Conservation (phyloP, 2,329 filamentous ascomycete species). For the Aspergillus ochraceoroseus region DNA sequence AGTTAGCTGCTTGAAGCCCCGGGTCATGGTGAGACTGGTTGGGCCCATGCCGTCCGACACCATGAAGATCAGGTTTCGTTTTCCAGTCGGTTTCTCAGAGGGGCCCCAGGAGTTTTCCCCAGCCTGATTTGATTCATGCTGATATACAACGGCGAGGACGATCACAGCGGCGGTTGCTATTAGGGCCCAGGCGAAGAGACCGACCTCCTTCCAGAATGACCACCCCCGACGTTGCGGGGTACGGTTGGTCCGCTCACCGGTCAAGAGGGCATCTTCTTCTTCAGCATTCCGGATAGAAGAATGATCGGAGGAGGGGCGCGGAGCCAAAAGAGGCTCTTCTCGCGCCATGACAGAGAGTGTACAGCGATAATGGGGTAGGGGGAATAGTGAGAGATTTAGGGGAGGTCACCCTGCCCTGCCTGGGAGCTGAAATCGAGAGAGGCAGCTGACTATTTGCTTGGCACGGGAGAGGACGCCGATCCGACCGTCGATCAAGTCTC, state of each 20-base stretch:
- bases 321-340: constrained; percentile 52
- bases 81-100: constrained; percentile 52
- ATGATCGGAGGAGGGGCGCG: constrained; percentile 53
- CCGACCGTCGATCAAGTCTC: not conserved
- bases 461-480: constrained; percentile 3
- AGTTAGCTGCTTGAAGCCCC: constrained; percentile 76
- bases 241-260: constrained; percentile 48
- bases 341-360: constrained; percentile 30
- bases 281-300: constrained; percentile 54
- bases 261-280: constrained; percentile 60
- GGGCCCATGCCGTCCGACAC: constrained; percentile 98
- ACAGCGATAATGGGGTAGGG: not conserved
- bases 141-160: constrained; percentile 73
- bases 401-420: not conserved
- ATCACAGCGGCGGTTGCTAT: constrained; percentile 74
- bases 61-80: constrained; percentile 97
- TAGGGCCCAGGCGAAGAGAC: constrained; percentile 76
- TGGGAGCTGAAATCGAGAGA: too few species aligned
- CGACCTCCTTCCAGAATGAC: constrained; percentile 65
- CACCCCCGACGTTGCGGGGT: constrained; percentile 40
- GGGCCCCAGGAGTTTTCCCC: constrained; percentile 34
- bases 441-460: constrained; percentile 4
- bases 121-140: constrained; percentile 54
- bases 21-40: constrained; percentile 78
- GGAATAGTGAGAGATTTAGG: not conserved